phyloP scores from a whole-genome alignment of 208 protist species.

The Crithidia expoeki region DNA sequence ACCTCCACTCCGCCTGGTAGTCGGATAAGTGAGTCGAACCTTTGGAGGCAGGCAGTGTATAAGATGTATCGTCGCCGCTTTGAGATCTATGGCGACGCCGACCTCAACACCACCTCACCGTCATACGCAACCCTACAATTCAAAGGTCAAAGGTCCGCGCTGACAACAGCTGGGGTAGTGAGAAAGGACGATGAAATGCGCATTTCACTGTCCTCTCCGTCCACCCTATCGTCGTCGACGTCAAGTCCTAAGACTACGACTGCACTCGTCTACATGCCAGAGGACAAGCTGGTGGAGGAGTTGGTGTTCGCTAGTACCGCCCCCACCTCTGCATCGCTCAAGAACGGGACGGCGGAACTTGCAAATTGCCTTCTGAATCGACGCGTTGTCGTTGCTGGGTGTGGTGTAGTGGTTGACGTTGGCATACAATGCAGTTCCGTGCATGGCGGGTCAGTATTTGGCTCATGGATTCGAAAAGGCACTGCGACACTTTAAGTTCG shows the following conservation, averaged over 20 bases:
- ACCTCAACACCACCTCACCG: slow-evolving; percentile 13
- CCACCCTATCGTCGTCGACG: not conserved
- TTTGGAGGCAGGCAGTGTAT: slow-evolving; percentile 31
- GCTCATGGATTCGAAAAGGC: slow-evolving; percentile 26
- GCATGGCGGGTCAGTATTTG: slow-evolving; percentile 10
- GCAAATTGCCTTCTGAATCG: slow-evolving; percentile 36
- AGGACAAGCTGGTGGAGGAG: slow-evolving; percentile 30
- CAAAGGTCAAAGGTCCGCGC: too few relatives aligned
- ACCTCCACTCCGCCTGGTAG: too few relatives aligned
- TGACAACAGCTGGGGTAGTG: not conserved
- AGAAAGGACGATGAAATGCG: too few relatives aligned
- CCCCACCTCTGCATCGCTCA: not conserved
- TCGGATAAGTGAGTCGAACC: slow-evolving; percentile 3
- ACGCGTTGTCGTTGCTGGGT: slow-evolving; percentile 18
- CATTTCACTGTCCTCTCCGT: not conserved
- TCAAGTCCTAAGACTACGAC: not conserved
- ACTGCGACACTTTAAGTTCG: not conserved
- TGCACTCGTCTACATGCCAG: slow-evolving; percentile 18
- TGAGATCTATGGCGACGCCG: slow-evolving; percentile 30
- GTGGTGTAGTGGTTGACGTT: slow-evolving; percentile 37
- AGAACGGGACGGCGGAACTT: slow-evolving; percentile 23
- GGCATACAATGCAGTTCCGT: not conserved
- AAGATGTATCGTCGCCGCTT: slow-evolving; percentile 32
- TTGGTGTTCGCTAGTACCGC: slow-evolving; percentile 27
- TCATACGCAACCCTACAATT: slow-evolving; percentile 8